These are phyloP conservation scores for Aspergillus biplanus DNA, from an alignment of 495 filamentous ascomycete species.

Conservation along the genomic window DNA sequence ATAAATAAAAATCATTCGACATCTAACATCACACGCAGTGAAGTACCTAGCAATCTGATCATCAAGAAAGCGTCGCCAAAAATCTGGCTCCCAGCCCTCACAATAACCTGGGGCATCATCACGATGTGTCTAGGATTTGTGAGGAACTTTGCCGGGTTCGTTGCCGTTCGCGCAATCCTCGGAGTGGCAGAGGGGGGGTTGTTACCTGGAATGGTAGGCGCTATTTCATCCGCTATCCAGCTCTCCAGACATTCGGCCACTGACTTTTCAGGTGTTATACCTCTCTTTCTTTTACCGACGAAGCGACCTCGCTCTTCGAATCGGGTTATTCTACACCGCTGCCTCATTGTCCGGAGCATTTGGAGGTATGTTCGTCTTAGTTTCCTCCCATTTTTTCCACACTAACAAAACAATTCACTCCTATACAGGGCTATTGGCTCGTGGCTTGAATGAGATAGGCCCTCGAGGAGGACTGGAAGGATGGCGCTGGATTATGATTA, in stretches of 20 bases:
- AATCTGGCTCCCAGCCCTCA: constrained; percentile 71
- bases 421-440: constrained; percentile 62
- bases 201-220: constrained; percentile 68
- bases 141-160: constrained; percentile 55
- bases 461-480: constrained; percentile 49
- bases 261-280: constrained; percentile 56
- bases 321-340: constrained; percentile 75
- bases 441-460: constrained; percentile 67
- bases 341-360: constrained; percentile 73
- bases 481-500: constrained; percentile 69
- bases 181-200: constrained; percentile 65
- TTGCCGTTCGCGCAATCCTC: constrained; percentile 60
- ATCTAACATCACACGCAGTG: constrained; percentile 25
- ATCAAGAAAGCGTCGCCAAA: constrained; percentile 52
- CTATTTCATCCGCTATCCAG: neutral
- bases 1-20: neutral
- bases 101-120: constrained; percentile 63
- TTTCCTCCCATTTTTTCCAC: neutral
- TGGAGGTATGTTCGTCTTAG: constrained; percentile 48
- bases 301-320: constrained; percentile 69
- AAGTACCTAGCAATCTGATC: constrained; percentile 48
- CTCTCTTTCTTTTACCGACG: constrained; percentile 75
- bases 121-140: constrained; percentile 56
- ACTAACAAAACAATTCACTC: constrained; percentile 1
- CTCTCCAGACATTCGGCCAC: neutral